Conservation (phyloP, 208 protist species). For the Leishmania braziliensis region DNA sequence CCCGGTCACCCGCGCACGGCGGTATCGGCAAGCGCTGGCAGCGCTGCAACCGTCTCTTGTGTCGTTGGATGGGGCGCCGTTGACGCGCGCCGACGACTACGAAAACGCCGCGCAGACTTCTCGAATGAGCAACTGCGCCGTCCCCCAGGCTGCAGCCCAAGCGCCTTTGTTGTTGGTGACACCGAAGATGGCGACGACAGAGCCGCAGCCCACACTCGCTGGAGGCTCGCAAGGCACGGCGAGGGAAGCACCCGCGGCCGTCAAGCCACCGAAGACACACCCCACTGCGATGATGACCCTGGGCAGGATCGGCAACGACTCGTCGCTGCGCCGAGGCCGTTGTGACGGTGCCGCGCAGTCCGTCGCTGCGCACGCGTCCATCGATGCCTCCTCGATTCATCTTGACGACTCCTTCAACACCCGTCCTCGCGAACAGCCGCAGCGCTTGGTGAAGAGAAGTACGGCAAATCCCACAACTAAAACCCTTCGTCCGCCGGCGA, state of each 20-base stretch:
- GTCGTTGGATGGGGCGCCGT: slow-evolving; percentile 69
- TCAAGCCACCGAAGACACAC: neutral
- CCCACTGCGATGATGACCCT: neutral
- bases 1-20: slow-evolving; percentile 53
- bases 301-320: neutral
- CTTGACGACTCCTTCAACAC: neutral
- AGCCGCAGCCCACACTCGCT: neutral
- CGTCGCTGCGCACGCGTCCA: neutral
- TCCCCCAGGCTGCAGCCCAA: neutral
- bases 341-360: neutral
- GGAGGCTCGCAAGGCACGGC: neutral
- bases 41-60: slow-evolving; percentile 51
- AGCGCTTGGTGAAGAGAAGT: neutral
- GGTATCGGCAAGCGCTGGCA: slow-evolving; percentile 49
- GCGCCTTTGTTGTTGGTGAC: neutral
- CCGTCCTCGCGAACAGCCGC: slow-evolving; percentile 2
- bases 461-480: neutral
- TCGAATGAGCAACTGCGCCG: neutral
- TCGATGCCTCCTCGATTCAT: neutral
- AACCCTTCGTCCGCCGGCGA: neutral
- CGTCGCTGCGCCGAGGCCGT: neutral
- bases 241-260: neutral
- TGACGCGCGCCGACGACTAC: slow-evolving; percentile 31
- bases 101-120: neutral
- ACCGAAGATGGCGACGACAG: neutral